These are phyloP conservation scores for Lactifluus subvellereus DNA, from an alignment of 768 basidiomycete species.

Conservation along the genomic window DNA sequence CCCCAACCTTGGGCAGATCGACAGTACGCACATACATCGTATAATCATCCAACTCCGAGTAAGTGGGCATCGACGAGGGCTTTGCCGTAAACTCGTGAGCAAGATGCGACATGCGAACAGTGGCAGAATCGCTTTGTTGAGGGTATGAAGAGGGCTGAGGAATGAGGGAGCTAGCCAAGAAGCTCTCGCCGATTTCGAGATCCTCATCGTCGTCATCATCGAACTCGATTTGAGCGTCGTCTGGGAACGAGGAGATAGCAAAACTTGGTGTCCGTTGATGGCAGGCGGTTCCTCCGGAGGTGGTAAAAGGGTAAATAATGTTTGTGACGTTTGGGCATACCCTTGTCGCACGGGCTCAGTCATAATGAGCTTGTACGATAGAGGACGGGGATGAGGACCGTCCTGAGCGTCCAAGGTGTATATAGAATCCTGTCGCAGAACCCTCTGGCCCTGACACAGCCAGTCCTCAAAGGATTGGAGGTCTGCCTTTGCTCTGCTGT, in stretches of 20 bases:
- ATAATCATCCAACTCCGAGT: constrained; percentile 41
- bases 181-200: constrained; percentile 68
- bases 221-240: constrained; percentile 15
- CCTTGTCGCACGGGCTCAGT: constrained; percentile 23
- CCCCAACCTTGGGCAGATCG: constrained; percentile 61
- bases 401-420: constrained; percentile 29
- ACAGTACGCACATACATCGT: constrained; percentile 57
- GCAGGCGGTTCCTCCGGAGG: constrained; percentile 8
- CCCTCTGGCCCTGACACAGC: constrained; percentile 26
- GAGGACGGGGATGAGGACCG: neutral
- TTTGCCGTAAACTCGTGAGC: constrained; percentile 27
- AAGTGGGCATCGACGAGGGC: constrained; percentile 33
- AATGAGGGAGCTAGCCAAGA: constrained; percentile 37
- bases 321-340: constrained; percentile 19
- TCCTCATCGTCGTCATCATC: constrained; percentile 21
- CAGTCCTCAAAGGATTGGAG: constrained; percentile 25
- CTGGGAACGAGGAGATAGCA: neutral
- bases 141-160: constrained; percentile 20
- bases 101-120: constrained; percentile 19
- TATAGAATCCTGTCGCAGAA: constrained; percentile 49
- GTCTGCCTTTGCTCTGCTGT: constrained; percentile 24
- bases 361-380: constrained; percentile 21
- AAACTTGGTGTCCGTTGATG: constrained; percentile 19
- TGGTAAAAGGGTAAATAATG: constrained; percentile 21
- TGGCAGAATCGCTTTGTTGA: constrained; percentile 3